phyloP scores from a whole-genome alignment of 495 filamentous ascomycete species.

The Haplographium delicatum region DNA sequence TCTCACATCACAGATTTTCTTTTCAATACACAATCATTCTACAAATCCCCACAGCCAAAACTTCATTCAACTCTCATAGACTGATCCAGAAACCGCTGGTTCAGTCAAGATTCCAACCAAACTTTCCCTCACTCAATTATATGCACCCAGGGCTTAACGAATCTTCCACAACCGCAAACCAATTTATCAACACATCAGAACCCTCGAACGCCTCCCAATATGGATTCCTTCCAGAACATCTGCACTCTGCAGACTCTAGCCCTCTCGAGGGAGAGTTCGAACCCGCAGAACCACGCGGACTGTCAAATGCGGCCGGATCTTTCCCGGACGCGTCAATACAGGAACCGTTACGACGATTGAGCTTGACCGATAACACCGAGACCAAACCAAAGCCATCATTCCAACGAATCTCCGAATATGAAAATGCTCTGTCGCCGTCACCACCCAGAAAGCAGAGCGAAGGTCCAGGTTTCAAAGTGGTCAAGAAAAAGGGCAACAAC shows the following conservation, averaged over 20 bases:
- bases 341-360: conserved; percentile 33
- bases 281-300: conserved; percentile 27
- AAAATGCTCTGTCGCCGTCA: conserved; percentile 49
- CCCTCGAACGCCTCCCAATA: conserved; percentile 55
- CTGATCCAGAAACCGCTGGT: conserved; percentile 26
- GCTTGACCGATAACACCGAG: conserved; percentile 21
- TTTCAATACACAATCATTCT: background rate
- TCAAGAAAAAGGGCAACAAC: conserved; percentile 41
- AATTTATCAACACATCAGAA: conserved; percentile 38
- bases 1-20: background rate
- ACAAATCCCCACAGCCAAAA: conserved; percentile 1
- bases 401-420: conserved; percentile 68
- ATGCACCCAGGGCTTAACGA: conserved; percentile 81
- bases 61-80: conserved; percentile 11
- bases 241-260: conserved; percentile 35
- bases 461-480: conserved; percentile 55
- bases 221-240: conserved; percentile 57
- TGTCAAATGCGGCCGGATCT: conserved; percentile 12
- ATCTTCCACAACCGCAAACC: conserved; percentile 49
- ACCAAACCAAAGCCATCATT: conserved; percentile 36
- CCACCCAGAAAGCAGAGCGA: conserved; percentile 39
- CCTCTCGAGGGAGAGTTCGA: conserved; percentile 25
- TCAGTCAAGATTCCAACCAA: conserved; percentile 20
- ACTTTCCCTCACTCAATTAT: conserved; percentile 53
- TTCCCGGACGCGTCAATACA: conserved; percentile 17